Evolutionary conservation across 371 early-diverging fungal genomes (phyloP).

Genomic region (Funneliformis caledonium): DNA sequence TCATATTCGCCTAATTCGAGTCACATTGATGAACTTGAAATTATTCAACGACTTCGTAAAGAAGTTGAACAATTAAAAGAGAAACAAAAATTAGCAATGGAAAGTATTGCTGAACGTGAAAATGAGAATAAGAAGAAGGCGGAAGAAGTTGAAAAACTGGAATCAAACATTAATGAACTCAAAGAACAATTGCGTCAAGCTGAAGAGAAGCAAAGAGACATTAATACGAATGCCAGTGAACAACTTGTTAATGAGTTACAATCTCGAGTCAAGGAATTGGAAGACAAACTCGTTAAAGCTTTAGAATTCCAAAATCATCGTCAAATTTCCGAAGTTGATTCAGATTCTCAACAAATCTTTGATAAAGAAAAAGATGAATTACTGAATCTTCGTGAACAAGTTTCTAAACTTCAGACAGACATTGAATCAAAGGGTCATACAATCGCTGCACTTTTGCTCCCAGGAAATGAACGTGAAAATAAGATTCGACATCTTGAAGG

Average conservation of each 20-base stretch:
- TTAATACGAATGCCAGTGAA: constrained; percentile 40
- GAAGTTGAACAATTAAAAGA: constrained; percentile 34
- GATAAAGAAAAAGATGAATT: not conserved
- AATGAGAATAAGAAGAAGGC: constrained; percentile 43
- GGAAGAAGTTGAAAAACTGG: constrained; percentile 43
- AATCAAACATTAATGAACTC: constrained; percentile 42
- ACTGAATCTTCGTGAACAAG: not conserved
- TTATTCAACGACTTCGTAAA: not conserved
- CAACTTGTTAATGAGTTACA: constrained; percentile 3
- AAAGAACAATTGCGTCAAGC: constrained; percentile 49
- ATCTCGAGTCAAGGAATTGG: constrained; percentile 14
- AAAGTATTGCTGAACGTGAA: constrained; percentile 32
- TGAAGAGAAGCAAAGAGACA: constrained; percentile 49
- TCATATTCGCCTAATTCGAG: not conserved
- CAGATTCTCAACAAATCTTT: not conserved
- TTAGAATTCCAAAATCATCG: constrained; percentile 43
- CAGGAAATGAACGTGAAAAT: not conserved
- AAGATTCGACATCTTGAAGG: not conserved
- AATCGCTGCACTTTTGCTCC: constrained; percentile 10
- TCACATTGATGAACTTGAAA: constrained; percentile 14
- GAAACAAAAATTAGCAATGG: constrained; percentile 14
- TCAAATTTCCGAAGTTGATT: not conserved
- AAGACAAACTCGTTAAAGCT: constrained; percentile 14
- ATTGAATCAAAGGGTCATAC: constrained; percentile 7
- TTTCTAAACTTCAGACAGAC: constrained; percentile 8